Evolutionary conservation across 495 filamentous ascomycete species (phyloP), one percentile per base, ranked within the genome.

Genomic region (Neurospora sp.): DNA sequence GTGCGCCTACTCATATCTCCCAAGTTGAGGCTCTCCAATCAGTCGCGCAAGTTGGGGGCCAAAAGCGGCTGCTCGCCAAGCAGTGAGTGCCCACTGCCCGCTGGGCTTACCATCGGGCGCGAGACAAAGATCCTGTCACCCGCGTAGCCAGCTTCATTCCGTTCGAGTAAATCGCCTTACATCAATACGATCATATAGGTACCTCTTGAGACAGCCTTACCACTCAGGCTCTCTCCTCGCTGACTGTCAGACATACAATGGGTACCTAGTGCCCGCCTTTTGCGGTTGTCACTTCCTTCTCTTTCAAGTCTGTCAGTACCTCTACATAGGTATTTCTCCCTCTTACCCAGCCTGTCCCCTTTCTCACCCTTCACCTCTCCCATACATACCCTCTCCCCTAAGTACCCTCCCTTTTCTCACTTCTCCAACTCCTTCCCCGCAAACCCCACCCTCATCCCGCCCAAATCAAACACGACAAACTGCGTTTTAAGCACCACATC

Each of bases 401-500:
- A n/a, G n/a, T n/a, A 31, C 27, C 27, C 27, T 31, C 27, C 27
- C 27, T 31, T 31, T 31, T 31, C 2, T 31, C 27, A 31, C 27
- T 31, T 31, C 27, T 31, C 20, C 75, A 76, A 70, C 53, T 59
- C 69, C 79, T 85, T 84, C 45, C 72, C 76, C 22, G 88, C 88
- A 80, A 89, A 89, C n/a, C 89, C 89, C 31, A 91, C 77, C 14
- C 79, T 77, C 61, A 83, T 84, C 65, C 41, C 44, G 0, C 71
- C 74, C 9, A 82, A 78, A 77, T 92, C 88, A 78, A 92, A 92
- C 22, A 94, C 88, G 9, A 89, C 91, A 74, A 90, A 92, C 78
- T 91, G 88, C 76, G 86, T 86, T 85, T 93, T 93, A 69, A 94
- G 84, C 81, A 91, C 90, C 59, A 93, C 85, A 74, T 93, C 92